These are phyloP conservation scores for Durusdinium trenchii DNA, from an alignment of 73 alveolate species.

Conservation along the genomic window DNA sequence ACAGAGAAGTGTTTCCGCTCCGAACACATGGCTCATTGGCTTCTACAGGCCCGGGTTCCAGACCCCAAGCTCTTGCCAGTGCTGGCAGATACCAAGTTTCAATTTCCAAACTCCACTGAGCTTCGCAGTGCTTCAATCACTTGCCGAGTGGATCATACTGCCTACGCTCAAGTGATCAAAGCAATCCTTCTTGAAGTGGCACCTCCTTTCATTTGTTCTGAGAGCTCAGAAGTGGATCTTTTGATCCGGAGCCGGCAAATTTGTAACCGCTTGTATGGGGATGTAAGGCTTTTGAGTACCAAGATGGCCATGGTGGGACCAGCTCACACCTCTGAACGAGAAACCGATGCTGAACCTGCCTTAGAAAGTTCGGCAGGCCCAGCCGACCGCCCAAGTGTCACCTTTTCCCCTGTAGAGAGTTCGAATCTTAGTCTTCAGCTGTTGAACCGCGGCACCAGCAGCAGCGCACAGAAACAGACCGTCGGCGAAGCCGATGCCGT, in stretches of 20 bases:
- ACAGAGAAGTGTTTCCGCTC: not conserved
- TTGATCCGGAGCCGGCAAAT: constrained; percentile 43
- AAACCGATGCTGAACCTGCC: too few relatives aligned
- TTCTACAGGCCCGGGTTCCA: constrained; percentile 11
- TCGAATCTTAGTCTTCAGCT: not conserved
- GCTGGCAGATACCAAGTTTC: not conserved
- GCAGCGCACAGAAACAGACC: too few relatives aligned
- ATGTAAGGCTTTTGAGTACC: not conserved
- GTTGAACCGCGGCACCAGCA: constrained; percentile 5
- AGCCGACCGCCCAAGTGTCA: too few relatives aligned
- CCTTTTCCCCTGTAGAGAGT: too few relatives aligned
- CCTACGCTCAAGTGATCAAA: not conserved
- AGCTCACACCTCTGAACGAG: too few relatives aligned
- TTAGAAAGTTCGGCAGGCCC: too few relatives aligned
- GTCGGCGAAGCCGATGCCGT: too few relatives aligned
- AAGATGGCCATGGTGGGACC: constrained; percentile 12
- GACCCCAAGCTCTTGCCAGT: constrained; percentile 1
- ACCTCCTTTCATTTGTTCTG: not conserved
- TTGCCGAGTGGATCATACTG: not conserved
- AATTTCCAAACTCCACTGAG: not conserved
- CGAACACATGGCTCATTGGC: not conserved
- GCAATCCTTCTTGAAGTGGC: not conserved
- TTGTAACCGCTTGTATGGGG: constrained; percentile 5
- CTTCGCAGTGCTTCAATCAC: not conserved
- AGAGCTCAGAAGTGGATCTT: not conserved